A percentile compares a stretch with the other conserved stretches of the same genome.
Evolutionary conservation across 345 rosid genomes (phyloP).

Genomic region (Aquilaria malaccensis): DNA sequence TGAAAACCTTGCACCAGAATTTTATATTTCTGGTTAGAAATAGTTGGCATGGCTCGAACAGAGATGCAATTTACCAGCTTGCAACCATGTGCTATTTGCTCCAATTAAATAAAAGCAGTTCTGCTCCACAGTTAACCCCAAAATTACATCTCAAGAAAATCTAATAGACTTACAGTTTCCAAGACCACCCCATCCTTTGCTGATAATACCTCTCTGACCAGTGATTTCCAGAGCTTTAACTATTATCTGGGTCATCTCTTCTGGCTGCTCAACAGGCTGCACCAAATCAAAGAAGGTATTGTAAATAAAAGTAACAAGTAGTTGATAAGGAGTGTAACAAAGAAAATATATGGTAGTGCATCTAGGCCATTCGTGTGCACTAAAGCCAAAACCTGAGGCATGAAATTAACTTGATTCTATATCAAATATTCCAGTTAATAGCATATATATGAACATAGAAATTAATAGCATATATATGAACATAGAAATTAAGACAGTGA

Average conservation of each 20-base stretch:
- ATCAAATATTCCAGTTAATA: background rate
- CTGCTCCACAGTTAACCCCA: too few species aligned
- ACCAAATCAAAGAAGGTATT: slow-evolving; percentile 2
- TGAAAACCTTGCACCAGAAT: too few species aligned
- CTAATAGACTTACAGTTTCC: slow-evolving; percentile 40
- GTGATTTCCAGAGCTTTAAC: slow-evolving; percentile 46
- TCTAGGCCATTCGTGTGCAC: too few species aligned
- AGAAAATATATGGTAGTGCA: too few species aligned
- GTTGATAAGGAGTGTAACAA: background rate
- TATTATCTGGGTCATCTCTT: slow-evolving; percentile 52
- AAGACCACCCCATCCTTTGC: slow-evolving; percentile 76
- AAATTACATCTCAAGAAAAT: background rate
- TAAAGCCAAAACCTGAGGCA: too few species aligned
- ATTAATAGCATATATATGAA: background rate
- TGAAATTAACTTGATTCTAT: background rate
- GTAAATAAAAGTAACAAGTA: background rate
- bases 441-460: background rate
- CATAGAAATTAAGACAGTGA: background rate
- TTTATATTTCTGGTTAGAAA: too few species aligned
- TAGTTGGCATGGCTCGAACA: too few species aligned
- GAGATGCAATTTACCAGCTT: too few species aligned
- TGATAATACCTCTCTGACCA: slow-evolving; percentile 59
- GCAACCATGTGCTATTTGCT: too few species aligned
- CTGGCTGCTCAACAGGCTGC: slow-evolving; percentile 63
- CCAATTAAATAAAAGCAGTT: too few species aligned